Conservation (phyloP, 768 basidiomycete genomes). For the Pholiota molesta region DNA sequence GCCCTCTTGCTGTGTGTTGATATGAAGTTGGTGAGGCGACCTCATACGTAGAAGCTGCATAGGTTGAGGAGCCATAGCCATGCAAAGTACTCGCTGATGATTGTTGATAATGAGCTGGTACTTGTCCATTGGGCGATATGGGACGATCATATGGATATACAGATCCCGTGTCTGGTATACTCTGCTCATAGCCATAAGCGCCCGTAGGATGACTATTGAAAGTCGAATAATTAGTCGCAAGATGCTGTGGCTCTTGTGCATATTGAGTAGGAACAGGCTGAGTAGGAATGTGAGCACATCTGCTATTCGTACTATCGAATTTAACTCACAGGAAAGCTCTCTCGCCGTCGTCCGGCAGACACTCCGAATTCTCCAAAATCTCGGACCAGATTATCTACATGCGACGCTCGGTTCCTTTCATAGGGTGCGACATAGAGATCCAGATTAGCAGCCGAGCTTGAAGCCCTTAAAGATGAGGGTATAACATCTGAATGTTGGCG, state of each 20-base stretch:
- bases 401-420: slow-evolving; percentile 48
- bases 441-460: slow-evolving; percentile 60
- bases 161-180: slow-evolving; percentile 29
- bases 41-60: slow-evolving; percentile 45
- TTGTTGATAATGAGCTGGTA: slow-evolving; percentile 26
- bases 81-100: slow-evolving; percentile 31
- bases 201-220: slow-evolving; percentile 29
- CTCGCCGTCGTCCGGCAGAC: slow-evolving; percentile 47
- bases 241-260: slow-evolving; percentile 38
- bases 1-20: slow-evolving; percentile 47
- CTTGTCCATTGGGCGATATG: slow-evolving; percentile 38
- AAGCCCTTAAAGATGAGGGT: slow-evolving; percentile 63
- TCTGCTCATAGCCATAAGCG: slow-evolving; percentile 42
- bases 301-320: neutral
- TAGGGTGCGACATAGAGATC: slow-evolving; percentile 80
- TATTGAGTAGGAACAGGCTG: slow-evolving; percentile 41
- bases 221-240: slow-evolving; percentile 30
- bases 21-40: slow-evolving; percentile 34
- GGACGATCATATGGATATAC: slow-evolving; percentile 43
- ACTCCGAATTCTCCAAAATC: slow-evolving; percentile 72
- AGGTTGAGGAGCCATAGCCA: slow-evolving; percentile 33
- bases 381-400: slow-evolving; percentile 58
- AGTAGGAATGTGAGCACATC: slow-evolving; percentile 7
- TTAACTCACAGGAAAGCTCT: slow-evolving; percentile 60
- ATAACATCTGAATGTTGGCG: slow-evolving; percentile 51